These are phyloP conservation scores for Zychaea mexicana DNA, from an alignment of 371 early-diverging fungal genomes.

Conservation along the genomic window DNA sequence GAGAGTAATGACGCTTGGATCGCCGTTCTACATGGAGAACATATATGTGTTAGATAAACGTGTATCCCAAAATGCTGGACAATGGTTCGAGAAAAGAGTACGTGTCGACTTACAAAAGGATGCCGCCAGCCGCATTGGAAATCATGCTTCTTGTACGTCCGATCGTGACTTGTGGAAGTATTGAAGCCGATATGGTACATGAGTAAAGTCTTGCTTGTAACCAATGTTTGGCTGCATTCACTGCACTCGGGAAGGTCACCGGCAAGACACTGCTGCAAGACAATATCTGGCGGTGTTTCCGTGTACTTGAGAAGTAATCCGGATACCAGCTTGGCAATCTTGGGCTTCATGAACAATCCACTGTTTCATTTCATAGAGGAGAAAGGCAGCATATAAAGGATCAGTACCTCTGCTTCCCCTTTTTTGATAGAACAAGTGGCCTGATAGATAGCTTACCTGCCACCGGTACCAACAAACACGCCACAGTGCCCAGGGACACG, in stretches of 20 bases:
- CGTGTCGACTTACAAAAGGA: conserved; percentile 70
- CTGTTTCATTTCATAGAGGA: too few species aligned
- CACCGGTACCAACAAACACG: conserved; percentile 23
- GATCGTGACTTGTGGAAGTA: conserved; percentile 59
- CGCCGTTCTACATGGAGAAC: conserved; percentile 26
- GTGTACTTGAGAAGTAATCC: conserved; percentile 42
- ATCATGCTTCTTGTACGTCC: conserved; percentile 56
- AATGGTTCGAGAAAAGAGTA: not conserved
- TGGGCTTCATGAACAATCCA: conserved; percentile 56
- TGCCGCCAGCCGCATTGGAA: conserved; percentile 73
- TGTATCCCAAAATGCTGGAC: not conserved
- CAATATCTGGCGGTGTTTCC: conserved; percentile 57
- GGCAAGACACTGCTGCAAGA: conserved; percentile 57
- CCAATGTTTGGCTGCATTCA: conserved; percentile 38
- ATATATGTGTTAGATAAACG: not conserved
- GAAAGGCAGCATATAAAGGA: too few species aligned
- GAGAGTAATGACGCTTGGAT: conserved; percentile 27
- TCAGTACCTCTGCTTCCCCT: too few species aligned
- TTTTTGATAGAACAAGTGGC: too few species aligned
- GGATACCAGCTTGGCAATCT: conserved; percentile 45
- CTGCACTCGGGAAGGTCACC: conserved; percentile 55
- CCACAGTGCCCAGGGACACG: conserved; percentile 52
- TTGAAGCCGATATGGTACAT: conserved; percentile 69
- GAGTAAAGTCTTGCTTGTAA: conserved; percentile 57
- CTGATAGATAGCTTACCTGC: conserved; percentile 9